Evolutionary conservation across 2,329 filamentous ascomycete species (phyloP).

Genomic region (Cladosporium sp.): DNA sequence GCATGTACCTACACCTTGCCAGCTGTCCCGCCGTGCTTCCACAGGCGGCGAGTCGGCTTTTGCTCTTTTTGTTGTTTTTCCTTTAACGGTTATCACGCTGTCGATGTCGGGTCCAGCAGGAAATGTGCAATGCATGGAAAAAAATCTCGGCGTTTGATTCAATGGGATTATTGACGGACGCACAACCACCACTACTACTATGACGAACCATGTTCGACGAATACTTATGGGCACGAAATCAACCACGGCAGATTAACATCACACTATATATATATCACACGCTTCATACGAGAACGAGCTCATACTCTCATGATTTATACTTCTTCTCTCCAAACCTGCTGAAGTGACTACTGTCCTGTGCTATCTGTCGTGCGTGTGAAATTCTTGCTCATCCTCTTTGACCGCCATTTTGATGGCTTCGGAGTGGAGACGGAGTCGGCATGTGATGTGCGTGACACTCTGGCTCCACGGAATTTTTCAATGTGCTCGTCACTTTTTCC

Average conservation of each 20-base stretch:
- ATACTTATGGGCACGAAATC: not conserved
- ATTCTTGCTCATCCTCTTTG: not conserved
- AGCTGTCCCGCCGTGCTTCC: not conserved
- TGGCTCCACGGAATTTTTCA: not conserved
- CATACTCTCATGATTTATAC: not conserved
- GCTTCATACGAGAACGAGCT: not conserved
- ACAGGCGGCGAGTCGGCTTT: not conserved
- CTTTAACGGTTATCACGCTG: not conserved
- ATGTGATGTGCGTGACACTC: not conserved
- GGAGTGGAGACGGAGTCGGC: not conserved
- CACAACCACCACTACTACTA: not conserved
- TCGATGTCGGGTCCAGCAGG: not conserved
- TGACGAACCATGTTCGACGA: not conserved
- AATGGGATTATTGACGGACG: not conserved
- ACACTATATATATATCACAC: not conserved
- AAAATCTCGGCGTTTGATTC: not conserved
- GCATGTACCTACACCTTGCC: slow-evolving; percentile 11
- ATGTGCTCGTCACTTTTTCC: not conserved
- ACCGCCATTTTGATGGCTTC: not conserved
- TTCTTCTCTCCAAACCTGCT: not conserved
- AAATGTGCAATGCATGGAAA: not conserved
- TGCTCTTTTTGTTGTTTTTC: not conserved
- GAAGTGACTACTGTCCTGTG: too few relatives aligned
- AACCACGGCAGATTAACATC: not conserved
- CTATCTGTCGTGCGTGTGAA: too few relatives aligned